A percentile compares a stretch with the other conserved stretches of the same genome.
phyloP scores from a whole-genome alignment of 148 eudicot species.

The Simmondsia chinensis region DNA sequence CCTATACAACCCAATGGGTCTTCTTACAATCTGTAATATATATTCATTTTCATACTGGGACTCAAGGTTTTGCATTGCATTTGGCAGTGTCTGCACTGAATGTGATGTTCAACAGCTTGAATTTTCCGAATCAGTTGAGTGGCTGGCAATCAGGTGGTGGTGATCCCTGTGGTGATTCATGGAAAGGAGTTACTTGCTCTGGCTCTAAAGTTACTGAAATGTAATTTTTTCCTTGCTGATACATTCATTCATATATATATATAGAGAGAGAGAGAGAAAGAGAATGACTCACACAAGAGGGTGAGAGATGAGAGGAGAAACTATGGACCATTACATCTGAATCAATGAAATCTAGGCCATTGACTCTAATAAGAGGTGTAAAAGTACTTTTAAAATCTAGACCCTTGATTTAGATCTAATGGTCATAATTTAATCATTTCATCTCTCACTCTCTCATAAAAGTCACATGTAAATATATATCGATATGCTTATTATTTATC shows the following conservation, averaged over 20 bases:
- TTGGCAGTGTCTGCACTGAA: slow-evolving; percentile 50
- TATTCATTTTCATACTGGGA: slow-evolving; percentile 1
- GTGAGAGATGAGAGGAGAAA: too few relatives aligned
- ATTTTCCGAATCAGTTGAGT: slow-evolving; percentile 31
- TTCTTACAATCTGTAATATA: background rate
- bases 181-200: slow-evolving; percentile 55
- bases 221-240: slow-evolving; percentile 28
- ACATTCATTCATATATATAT: too few relatives aligned
- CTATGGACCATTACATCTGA: too few relatives aligned
- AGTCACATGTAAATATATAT: too few relatives aligned
- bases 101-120: slow-evolving; percentile 44
- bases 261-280: too few relatives aligned
- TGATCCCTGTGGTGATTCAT: slow-evolving; percentile 65
- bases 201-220: slow-evolving; percentile 51
- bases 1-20: too few relatives aligned
- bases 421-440: too few relatives aligned
- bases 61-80: background rate
- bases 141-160: slow-evolving; percentile 57
- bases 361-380: too few relatives aligned
- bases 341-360: too few relatives aligned
- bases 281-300: too few relatives aligned
- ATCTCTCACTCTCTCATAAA: too few relatives aligned
- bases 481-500: too few relatives aligned
- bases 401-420: background rate
- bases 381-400: background rate